Percentiles rank a stretch among this genome's conserved stretches.
Evolutionary conservation across 805 yeast species (phyloP).

Genomic region (Clavispora santaluciae): DNA sequence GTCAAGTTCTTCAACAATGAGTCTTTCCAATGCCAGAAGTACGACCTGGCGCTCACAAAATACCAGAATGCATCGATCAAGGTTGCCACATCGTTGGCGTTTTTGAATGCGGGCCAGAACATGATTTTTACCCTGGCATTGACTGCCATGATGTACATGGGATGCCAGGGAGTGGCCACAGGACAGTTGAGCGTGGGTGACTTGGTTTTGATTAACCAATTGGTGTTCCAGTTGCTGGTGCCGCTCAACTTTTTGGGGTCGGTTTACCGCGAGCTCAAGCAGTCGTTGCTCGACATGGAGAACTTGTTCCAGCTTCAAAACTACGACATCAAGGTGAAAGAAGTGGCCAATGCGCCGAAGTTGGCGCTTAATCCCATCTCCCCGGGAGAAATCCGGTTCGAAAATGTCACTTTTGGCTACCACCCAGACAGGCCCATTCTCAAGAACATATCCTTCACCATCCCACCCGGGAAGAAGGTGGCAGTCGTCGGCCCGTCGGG

Average conservation of each 20-base stretch:
- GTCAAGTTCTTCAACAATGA: constrained; percentile 95
- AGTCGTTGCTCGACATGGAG: constrained; percentile 93
- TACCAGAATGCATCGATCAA: constrained; percentile 75
- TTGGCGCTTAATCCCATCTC: constrained; percentile 39
- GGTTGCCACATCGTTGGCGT: constrained; percentile 81
- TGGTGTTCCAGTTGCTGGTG: constrained; percentile 92
- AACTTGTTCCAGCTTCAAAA: constrained; percentile 81
- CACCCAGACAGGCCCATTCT: constrained; percentile 85
- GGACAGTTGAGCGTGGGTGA: constrained; percentile 91
- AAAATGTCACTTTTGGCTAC: constrained; percentile 90
- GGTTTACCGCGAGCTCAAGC: constrained; percentile 91
- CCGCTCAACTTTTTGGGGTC: constrained; percentile 94
- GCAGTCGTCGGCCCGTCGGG: constrained; percentile 98
- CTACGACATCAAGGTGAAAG: constrained; percentile 61
- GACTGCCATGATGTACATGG: constrained; percentile 98
- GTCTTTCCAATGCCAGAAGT: constrained; percentile 68
- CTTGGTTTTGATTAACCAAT: constrained; percentile 87
- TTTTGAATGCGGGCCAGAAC: constrained; percentile 74
- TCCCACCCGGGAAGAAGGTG: constrained; percentile 86
- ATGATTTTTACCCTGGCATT: constrained; percentile 80
- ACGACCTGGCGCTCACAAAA: constrained; percentile 64
- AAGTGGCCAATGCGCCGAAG: constrained; percentile 58
- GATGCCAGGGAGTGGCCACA: constrained; percentile 83
- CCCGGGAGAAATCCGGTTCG: constrained; percentile 80
- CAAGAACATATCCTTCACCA: constrained; percentile 71